phyloP scores from a whole-genome alignment of 306 rosid genomes.

The Rosa rugosa region DNA sequence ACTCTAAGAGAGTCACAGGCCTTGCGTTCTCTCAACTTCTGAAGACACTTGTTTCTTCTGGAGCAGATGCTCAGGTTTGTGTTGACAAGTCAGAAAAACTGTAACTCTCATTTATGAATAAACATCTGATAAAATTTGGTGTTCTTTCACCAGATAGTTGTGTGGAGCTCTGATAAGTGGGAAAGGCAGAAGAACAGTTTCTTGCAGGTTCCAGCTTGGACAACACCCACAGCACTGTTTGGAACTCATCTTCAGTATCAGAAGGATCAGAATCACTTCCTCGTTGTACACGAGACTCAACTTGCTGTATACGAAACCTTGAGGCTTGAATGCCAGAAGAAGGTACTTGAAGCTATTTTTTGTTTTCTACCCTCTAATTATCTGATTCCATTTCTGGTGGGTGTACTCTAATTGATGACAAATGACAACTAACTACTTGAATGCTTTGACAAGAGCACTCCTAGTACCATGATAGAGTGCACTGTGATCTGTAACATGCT shows the following conservation, averaged over 20 bases:
- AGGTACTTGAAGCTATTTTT: slow-evolving; percentile 36
- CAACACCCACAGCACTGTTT: slow-evolving; percentile 49
- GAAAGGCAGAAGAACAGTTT: slow-evolving; percentile 62
- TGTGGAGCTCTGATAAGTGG: slow-evolving; percentile 79
- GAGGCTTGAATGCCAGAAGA: slow-evolving; percentile 63
- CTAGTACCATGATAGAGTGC: not conserved
- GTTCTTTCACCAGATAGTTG: slow-evolving; percentile 47
- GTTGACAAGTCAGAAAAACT: not conserved
- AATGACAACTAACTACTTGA: not conserved
- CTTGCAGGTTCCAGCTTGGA: slow-evolving; percentile 71
- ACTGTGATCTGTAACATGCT: not conserved
- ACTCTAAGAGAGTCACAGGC: slow-evolving; percentile 79
- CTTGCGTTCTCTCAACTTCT: slow-evolving; percentile 75
- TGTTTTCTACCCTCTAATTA: not conserved
- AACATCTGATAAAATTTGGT: not conserved
- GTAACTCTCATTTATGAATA: not conserved
- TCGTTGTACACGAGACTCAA: slow-evolving; percentile 81
- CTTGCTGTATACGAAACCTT: slow-evolving; percentile 68
- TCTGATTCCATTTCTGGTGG: not conserved
- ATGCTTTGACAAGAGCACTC: not conserved
- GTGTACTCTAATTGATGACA: not conserved
- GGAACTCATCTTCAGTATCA: slow-evolving; percentile 83
- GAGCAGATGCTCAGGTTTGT: slow-evolving; percentile 92
- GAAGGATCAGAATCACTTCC: slow-evolving; percentile 73
- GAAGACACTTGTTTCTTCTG: slow-evolving; percentile 75